These are phyloP conservation scores for Sugiyamaella floridensis DNA, from an alignment of 805 yeast genomes.

Conservation along the genomic window DNA sequence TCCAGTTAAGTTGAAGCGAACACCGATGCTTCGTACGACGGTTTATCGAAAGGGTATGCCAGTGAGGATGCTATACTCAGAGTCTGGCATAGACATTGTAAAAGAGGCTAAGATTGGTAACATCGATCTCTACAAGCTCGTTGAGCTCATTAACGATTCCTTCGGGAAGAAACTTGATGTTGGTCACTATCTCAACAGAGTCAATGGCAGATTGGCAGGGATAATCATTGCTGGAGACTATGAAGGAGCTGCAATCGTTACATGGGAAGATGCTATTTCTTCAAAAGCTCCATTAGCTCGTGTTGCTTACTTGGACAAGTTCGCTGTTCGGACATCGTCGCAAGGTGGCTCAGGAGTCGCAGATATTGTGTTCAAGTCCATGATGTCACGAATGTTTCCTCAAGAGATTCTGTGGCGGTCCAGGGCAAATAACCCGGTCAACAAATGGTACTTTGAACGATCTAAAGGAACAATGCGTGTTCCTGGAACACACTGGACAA, in stretches of 20 bases:
- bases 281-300: conserved; percentile 9
- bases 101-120: conserved; percentile 34
- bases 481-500: conserved; percentile 35
- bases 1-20: conserved; percentile 55
- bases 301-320: conserved; percentile 83
- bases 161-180: conserved; percentile 64
- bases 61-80: conserved; percentile 37
- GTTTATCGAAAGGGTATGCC: conserved; percentile 71
- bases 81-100: conserved; percentile 36
- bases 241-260: conserved; percentile 90
- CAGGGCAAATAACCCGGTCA: conserved; percentile 77
- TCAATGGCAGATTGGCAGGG: conserved; percentile 62
- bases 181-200: conserved; percentile 58
- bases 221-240: conserved; percentile 86
- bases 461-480: conserved; percentile 61
- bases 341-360: conserved; percentile 95
- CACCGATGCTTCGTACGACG: conserved; percentile 68
- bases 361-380: conserved; percentile 80
- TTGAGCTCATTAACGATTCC: conserved; percentile 65
- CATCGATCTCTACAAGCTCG: conserved; percentile 52
- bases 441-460: conserved; percentile 96
- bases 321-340: conserved; percentile 74
- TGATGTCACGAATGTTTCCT: conserved; percentile 58
- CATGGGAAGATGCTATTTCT: conserved; percentile 52
- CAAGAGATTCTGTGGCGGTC: conserved; percentile 87